These are phyloP conservation scores for Spencermartinsiella ligniputridi DNA, from an alignment of 1,139 yeast genomes.

Conservation along the genomic window DNA sequence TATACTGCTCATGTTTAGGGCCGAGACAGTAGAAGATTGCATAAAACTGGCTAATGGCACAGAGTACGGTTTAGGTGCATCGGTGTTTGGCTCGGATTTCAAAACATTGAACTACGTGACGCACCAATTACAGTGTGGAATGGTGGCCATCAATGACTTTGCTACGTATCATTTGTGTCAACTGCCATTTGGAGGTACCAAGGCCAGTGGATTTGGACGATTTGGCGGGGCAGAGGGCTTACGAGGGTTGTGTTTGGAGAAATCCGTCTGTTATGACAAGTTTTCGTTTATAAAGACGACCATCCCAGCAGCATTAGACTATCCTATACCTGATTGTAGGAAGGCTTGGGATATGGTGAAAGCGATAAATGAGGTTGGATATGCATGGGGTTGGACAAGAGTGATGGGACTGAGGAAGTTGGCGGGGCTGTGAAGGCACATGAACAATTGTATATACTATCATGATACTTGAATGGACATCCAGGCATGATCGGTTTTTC, in stretches of 20 bases:
- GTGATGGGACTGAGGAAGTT: conserved; percentile 49
- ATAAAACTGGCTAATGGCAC: conserved; percentile 80
- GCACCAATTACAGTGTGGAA: conserved; percentile 66
- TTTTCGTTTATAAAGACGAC: conserved; percentile 68
- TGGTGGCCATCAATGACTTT: conserved; percentile 94
- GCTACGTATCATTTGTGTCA: conserved; percentile 95
- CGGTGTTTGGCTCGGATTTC: conserved; percentile 71
- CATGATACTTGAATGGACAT: no score
- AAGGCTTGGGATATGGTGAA: conserved; percentile 86
- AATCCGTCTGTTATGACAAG: conserved; percentile 80
- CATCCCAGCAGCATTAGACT: conserved; percentile 84
- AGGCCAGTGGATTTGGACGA: conserved; percentile 92
- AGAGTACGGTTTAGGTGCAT: conserved; percentile 84
- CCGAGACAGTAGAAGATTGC: conserved; percentile 61
- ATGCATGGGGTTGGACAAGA: conserved; percentile 63
- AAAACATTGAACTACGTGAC: conserved; percentile 56
- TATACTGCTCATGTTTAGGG: conserved; percentile 70
- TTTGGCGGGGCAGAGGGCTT: conserved; percentile 97
- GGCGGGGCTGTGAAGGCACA: conserved; percentile 29
- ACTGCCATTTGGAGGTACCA: conserved; percentile 91
- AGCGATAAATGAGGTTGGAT: conserved; percentile 82
- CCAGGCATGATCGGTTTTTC: no score
- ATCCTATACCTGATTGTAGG: conserved; percentile 76
- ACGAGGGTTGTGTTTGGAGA: conserved; percentile 79
- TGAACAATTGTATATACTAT: neutral